Evolutionary conservation across 1,284 basidiomycete species (phyloP), one percentile per base, ranked within the genome.

Genomic region (Bjerkandera adusta): DNA sequence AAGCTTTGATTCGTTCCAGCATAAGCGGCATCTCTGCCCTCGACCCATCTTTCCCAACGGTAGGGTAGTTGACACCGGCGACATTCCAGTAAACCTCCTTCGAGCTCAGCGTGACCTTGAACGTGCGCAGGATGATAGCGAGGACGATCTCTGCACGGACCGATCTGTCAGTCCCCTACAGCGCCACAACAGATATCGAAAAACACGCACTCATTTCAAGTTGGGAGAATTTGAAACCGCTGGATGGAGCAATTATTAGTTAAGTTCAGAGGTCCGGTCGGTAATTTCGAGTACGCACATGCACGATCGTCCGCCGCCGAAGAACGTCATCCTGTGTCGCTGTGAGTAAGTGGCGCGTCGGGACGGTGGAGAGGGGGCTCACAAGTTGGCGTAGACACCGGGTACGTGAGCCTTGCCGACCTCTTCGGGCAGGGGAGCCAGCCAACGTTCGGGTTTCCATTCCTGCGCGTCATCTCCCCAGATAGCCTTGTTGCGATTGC

Each of bases 401-500:
- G 54, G 52, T 13, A 52, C 50, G 20, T 47, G 54, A 3, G 57
- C 50, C 7, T 50, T 35, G 3, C 25, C 47, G 38, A 57, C 49
- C 7, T 45, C 35, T 18, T 57, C 52, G 4, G 57, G 57, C 12
- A 58, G 50, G 2, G 51, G 45, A 11, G 37, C 24, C 29, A 58
- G 45, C 55, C 56, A 57, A 3, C 57, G 49, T 37, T 58, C 55
- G 8, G 55, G 55, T 37, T 51, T 54, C 52, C 55, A 58, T 29
- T 52, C 55, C 25, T 48, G 43, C 1, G 55, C 57, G 22, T 58
- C 57, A 2, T 53, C 48, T 13, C 57, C 75, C 70, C 79, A 83
- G 18, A 81, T 61, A 25, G 56, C 65, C 51, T 60, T 74, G 45
- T 68, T 79, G 39, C 65, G 58, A 54, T 83, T 79, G 30, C 79